Base-by-base conservation (phyloP, 768 basidiomycete genomes). In the Boletus insuetus region DNA sequence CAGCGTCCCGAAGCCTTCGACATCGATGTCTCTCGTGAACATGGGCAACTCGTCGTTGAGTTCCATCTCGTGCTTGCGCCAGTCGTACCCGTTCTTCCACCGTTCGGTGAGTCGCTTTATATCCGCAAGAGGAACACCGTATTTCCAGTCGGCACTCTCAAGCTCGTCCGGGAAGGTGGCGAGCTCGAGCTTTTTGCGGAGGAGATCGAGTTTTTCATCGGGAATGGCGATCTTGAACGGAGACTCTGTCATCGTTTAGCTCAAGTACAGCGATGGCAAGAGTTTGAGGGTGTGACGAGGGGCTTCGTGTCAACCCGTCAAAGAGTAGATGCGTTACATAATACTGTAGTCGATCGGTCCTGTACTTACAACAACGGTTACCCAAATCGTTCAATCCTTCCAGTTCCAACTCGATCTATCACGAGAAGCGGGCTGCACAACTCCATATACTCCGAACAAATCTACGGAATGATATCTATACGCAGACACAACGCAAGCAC, bases 131-230 rank as follows among this genome's bases (percentile, higher is more conserved):
- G 83, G 81, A 0, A 22, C 73, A 5, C 84, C 84, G 50, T 84
- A 86, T 24, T 73, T 75, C 74, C 79, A 76, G 0, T 70, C 77
- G 0, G 76, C 79, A 19, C 75, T 73, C 14, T 82, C 74, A 3
- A 86, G 72, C 56, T 85, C 84, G 61, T 85, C 82, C 0, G 85
- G 85, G n/a, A 85, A 74, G 2, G 65, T 69, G 0, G 77, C 64
- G 16, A 81, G 71, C 0, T 69, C 72, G 13, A 87, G 79, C 57
- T 82, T 86, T 40, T 66, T 61, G 8, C 66, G 66, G 13, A 86
- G 73, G 16, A 69, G 29, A 0, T 67, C 62, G 24, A 87, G 65
- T 16, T 74, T 63, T 1, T 64, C 63, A 41, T 81, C 79, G 0
- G 82, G 54, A 13, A 86, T 61, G 7, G 74, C 48, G 37, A 86